These are phyloP conservation scores for Cronartium quercuum DNA, from an alignment of 1,284 basidiomycete species.

Conservation along the genomic window DNA sequence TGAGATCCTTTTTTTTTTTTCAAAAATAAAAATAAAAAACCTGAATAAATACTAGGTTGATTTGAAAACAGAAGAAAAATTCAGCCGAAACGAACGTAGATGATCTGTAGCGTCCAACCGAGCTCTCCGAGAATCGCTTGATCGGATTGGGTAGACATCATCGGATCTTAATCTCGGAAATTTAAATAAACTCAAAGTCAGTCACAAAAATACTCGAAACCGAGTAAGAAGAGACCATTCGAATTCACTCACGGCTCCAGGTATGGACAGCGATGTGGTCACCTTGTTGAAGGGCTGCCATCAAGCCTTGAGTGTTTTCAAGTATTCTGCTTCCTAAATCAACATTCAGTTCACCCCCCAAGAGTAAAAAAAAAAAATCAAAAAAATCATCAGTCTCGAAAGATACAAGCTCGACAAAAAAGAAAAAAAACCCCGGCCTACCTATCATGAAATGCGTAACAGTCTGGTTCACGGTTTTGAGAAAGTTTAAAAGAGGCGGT, in stretches of 20 bases:
- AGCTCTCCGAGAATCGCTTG: constrained; percentile 54
- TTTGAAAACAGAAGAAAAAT: neutral
- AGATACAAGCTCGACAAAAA: constrained; percentile 51
- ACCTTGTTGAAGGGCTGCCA: constrained; percentile 42
- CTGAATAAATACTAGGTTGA: neutral
- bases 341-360: neutral
- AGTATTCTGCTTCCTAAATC: constrained; percentile 52
- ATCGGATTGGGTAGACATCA: constrained; percentile 38
- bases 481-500: constrained; percentile 56
- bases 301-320: constrained; percentile 57
- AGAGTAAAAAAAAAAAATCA: neutral
- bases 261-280: constrained; percentile 49
- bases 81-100: constrained; percentile 54
- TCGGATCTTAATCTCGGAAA: constrained; percentile 13
- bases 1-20: constrained; percentile 32
- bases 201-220: neutral
- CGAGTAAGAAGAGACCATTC: neutral
- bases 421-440: constrained; percentile 53
- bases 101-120: constrained; percentile 74
- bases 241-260: constrained; percentile 55
- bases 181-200: neutral
- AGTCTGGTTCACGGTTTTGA: constrained; percentile 57
- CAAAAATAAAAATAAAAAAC: too few relatives aligned
- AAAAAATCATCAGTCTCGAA: neutral
- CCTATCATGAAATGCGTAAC: constrained; percentile 82